Percentiles rank a stretch among this genome's conserved stretches.
These are phyloP conservation scores for Lathyrus tuberosus DNA, from an alignment of 306 rosid species.

Conservation along the genomic window DNA sequence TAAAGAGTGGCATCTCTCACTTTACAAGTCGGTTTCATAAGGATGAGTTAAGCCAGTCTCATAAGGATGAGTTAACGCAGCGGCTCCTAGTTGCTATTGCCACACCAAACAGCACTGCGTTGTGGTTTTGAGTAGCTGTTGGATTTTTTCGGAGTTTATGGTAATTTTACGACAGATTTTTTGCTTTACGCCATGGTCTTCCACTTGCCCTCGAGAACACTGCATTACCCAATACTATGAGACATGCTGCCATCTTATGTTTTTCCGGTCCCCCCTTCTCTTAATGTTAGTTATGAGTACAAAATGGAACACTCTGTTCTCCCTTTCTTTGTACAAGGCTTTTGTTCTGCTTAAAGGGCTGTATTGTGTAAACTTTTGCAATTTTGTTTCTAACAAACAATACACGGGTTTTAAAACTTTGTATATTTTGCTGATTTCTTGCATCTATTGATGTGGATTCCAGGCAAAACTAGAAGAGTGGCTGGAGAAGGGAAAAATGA, in stretches of 20 bases:
- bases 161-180: neutral
- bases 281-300: neutral
- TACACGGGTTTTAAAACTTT: neutral
- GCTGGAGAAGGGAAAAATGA: constrained; percentile 63
- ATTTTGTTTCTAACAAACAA: neutral
- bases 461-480: constrained; percentile 95
- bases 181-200: neutral
- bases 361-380: neutral
- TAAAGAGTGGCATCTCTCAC: too few relatives aligned
- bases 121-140: neutral
- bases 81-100: neutral
- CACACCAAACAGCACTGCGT: neutral
- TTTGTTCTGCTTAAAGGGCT: constrained; percentile 9
- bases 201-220: neutral
- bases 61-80: too few relatives aligned
- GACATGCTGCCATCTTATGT: neutral
- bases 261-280: neutral
- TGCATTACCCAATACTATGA: neutral
- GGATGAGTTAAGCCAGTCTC: too few relatives aligned
- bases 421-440: constrained; percentile 28
- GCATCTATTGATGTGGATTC: constrained; percentile 36
- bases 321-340: neutral
- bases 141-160: neutral
- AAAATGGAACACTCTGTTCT: constrained; percentile 1
- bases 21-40: too few relatives aligned